phyloP scores from a whole-genome alignment of 768 basidiomycete species.

The Agaricus subrufescens region DNA sequence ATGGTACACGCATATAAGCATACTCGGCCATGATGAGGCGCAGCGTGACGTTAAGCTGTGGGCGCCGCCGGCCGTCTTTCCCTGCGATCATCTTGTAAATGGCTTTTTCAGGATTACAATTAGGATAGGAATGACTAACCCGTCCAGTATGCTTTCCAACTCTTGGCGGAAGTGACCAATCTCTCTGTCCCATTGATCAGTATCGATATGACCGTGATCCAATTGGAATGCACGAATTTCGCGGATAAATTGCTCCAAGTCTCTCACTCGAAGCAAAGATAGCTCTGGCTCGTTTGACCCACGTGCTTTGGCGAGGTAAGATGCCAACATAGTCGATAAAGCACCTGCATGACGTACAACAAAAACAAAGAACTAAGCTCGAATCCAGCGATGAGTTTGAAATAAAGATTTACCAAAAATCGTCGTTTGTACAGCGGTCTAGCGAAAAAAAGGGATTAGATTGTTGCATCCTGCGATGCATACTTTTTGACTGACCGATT shows the following conservation, averaged over 20 bases:
- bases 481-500: conserved; percentile 30
- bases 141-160: conserved; percentile 23
- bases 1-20: too few relatives aligned
- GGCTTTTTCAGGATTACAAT: too few relatives aligned
- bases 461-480: background rate
- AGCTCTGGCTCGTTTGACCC: conserved; percentile 68
- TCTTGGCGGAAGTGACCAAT: conserved; percentile 15
- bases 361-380: background rate
- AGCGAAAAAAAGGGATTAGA: background rate
- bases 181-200: conserved; percentile 29
- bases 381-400: background rate
- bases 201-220: conserved; percentile 45
- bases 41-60: too few relatives aligned
- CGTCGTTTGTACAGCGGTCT: conserved; percentile 33
- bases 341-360: conserved; percentile 37
- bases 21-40: too few relatives aligned
- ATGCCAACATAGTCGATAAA: conserved; percentile 60
- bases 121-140: too few relatives aligned
- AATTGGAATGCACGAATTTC: conserved; percentile 53
- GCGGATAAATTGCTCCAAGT: conserved; percentile 64
- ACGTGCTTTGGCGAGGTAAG: conserved; percentile 66
- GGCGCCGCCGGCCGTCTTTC: too few relatives aligned
- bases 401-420: conserved; percentile 27
- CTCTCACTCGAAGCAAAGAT: conserved; percentile 51
- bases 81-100: too few relatives aligned